Base-by-base conservation (phyloP, 2,329 filamentous ascomycete genomes). In the Aspergillus sp. region DNA sequence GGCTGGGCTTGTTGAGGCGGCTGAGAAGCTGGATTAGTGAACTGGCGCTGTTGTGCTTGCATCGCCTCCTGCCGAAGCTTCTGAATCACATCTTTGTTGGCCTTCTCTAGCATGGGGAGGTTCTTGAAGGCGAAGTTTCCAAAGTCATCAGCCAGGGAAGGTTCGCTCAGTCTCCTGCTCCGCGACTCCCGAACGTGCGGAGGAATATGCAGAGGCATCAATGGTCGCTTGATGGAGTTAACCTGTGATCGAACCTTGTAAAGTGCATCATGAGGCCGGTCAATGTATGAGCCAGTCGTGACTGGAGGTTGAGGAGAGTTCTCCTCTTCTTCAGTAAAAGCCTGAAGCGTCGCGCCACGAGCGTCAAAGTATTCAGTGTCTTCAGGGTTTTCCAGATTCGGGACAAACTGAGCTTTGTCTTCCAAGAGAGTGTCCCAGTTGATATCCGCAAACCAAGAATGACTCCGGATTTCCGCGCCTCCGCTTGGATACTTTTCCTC, bases 311-410 rank as follows among this genome's bases (percentile, higher is more conserved):
- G 87, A 8, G 93, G 91, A 0, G 92, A 90, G 47, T 84, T 79
- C 72, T 96, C 91, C 70, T 98, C 95, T 74, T 99, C 95, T 65
- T 97, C 93, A 0, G 91, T 89, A 75, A 99, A 99, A 3, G 91
- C 91, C 71, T 97, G 92, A 67, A 98, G 84, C 1, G 93, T 96
- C 17, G 95, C 95, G 30, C 95, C 95, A 67, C 95, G 87, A 23
- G 92, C 80, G 78, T 99, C 95, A 69, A 99, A 99, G 73, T 99
- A 99, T 73, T 99, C 96, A 0, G 95, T 99, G 72, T 99, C 94
- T 75, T 99, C 95, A 0, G 92, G 93, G 68, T 99, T 94, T 72
- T 97, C 92, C 1, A 91, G 89, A 46, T 91, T 91, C 0, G 95
- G 95, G 11, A 99, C 90, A 74, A 99, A 99, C 62, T 97, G 92